Conservation (phyloP, 495 filamentous ascomycete species). For the Friedmanniomyces simplex region DNA sequence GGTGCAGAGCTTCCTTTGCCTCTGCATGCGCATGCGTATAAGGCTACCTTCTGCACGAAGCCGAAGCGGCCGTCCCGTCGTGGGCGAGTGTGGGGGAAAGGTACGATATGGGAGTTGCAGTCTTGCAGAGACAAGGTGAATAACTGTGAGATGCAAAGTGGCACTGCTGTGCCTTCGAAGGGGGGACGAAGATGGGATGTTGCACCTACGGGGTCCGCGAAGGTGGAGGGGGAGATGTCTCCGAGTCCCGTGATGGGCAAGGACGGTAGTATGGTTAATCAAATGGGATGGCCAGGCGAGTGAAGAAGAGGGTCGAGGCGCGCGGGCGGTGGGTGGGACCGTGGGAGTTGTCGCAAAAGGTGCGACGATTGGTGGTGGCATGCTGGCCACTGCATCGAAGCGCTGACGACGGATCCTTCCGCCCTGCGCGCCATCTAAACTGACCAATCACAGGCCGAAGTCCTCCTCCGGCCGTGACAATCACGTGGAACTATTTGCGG, state of each 20-base stretch:
- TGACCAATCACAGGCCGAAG: too few relatives aligned
- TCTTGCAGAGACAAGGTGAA: not conserved
- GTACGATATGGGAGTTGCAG: not conserved
- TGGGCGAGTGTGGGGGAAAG: not conserved
- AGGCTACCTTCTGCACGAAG: not conserved
- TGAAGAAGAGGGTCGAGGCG: not conserved
- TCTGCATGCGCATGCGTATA: not conserved
- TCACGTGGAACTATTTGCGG: too few relatives aligned
- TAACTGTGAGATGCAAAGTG: not conserved
- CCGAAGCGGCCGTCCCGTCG: not conserved
- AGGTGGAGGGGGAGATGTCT: not conserved
- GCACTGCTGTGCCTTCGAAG: not conserved
- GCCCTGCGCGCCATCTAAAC: too few relatives aligned
- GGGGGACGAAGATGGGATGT: not conserved
- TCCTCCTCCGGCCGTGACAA: not conserved
- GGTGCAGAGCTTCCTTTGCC: not conserved
- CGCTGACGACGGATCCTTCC: too few relatives aligned
- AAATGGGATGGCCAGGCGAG: not conserved
- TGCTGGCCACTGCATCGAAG: too few relatives aligned
- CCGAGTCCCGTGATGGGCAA: not conserved
- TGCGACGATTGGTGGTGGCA: slow-evolving; percentile 21
- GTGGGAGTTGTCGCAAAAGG: not conserved
- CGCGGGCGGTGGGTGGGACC: not conserved
- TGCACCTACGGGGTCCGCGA: not conserved
- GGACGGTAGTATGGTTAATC: not conserved